phyloP scores from a whole-genome alignment of 2,329 filamentous ascomycete species.

The Aureobasidium pullulans region DNA sequence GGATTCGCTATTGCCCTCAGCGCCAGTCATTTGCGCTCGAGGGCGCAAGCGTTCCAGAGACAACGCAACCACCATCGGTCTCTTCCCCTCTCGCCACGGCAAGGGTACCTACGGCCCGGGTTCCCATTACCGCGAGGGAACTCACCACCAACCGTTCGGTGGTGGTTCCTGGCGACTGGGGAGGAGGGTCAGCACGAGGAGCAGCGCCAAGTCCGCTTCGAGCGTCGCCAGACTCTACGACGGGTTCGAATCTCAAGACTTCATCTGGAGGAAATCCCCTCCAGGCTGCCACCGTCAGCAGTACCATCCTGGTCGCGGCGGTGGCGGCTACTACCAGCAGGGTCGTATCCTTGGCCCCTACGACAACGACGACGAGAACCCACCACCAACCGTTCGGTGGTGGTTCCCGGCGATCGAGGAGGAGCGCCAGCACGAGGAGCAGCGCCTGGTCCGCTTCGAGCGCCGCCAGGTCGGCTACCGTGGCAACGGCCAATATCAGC shows the following conservation, averaged over 20 bases:
- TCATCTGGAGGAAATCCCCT: too few relatives aligned
- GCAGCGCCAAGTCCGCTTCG: neutral
- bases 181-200: slow-evolving; percentile 21
- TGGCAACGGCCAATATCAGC: neutral
- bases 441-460: neutral
- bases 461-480: neutral
- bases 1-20: slow-evolving; percentile 3
- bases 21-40: neutral
- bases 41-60: slow-evolving; percentile 73
- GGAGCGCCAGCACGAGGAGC: slow-evolving; percentile 17
- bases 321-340: neutral
- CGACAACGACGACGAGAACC: neutral
- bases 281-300: neutral
- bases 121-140: slow-evolving; percentile 62
- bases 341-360: neutral
- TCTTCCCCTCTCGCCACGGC: slow-evolving; percentile 64
- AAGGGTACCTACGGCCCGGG: slow-evolving; percentile 65
- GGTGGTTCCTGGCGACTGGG: slow-evolving; percentile 28
- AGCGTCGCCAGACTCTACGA: neutral
- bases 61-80: slow-evolving; percentile 78
- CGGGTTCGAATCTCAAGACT: neutral
- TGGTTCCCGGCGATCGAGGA: slow-evolving; percentile 16
- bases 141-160: too few relatives aligned
- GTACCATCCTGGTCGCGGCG: neutral
- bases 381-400: too few relatives aligned